Conservation (phyloP, 371 early-diverging fungal species). For the Lichtheimia ramosa region DNA sequence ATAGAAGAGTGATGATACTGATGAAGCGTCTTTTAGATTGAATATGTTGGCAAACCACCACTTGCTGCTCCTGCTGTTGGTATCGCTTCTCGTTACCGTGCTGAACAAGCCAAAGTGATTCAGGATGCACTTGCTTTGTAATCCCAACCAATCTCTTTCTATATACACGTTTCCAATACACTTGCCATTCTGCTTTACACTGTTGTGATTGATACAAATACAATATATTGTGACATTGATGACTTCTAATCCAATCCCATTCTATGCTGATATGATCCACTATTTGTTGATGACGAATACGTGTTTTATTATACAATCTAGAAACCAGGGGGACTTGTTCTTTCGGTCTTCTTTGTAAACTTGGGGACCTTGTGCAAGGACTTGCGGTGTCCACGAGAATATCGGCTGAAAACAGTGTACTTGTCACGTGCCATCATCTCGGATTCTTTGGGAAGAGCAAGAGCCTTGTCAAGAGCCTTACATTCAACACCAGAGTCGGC, state of each 20-base stretch:
- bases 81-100: constrained; percentile 36
- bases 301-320: constrained; percentile 22
- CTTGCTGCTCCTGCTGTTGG: constrained; percentile 81
- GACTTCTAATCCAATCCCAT: too few relatives aligned
- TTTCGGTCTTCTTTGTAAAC: constrained; percentile 87
- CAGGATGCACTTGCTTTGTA: constrained; percentile 19
- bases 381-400: constrained; percentile 83
- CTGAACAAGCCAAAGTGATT: constrained; percentile 34
- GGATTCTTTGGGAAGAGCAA: constrained; percentile 75
- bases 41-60: constrained; percentile 73
- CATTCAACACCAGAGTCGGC: constrained; percentile 86
- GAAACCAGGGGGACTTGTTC: constrained; percentile 82
- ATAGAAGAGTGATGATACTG: not conserved
- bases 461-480: constrained; percentile 78
- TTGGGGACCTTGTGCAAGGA: constrained; percentile 95
- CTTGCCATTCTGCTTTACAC: too few relatives aligned
- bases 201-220: too few relatives aligned
- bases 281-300: too few relatives aligned
- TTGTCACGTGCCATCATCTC: constrained; percentile 91
- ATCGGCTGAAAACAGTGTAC: constrained; percentile 90
- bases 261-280: too few relatives aligned
- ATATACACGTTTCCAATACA: too few relatives aligned
- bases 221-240: too few relatives aligned
- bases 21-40: constrained; percentile 24
- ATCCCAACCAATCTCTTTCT: not conserved